Evolutionary conservation across 176 grass and related monocot species (phyloP).

Genomic region (Oryza meridionalis): DNA sequence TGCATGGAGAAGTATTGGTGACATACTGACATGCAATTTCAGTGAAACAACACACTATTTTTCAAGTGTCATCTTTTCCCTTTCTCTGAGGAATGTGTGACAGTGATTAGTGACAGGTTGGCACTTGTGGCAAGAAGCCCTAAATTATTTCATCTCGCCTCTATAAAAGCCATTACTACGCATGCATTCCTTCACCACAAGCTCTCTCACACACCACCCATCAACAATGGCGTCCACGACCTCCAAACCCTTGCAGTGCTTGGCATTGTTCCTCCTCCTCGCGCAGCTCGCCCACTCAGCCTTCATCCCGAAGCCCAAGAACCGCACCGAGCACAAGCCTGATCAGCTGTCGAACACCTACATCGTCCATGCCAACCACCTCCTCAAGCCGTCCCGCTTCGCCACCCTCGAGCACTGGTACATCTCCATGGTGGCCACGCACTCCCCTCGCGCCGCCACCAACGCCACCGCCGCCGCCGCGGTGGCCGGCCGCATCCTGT

Average conservation of each 20-base stretch:
- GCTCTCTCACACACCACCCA: background rate
- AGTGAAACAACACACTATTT: too few relatives aligned
- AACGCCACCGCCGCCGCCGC: background rate
- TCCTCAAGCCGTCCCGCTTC: constrained; percentile 39
- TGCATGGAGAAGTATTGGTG: background rate
- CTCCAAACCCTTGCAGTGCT: background rate
- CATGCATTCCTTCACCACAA: constrained; percentile 9
- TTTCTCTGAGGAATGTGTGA: background rate
- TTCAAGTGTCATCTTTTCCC: background rate
- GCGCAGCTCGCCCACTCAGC: background rate
- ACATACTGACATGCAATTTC: background rate
- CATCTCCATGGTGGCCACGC: constrained; percentile 42
- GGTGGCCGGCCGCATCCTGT: constrained; percentile 24
- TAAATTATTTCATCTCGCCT: background rate
- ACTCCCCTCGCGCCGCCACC: background rate
- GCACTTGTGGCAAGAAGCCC: background rate
- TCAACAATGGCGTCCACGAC: constrained; percentile 31
- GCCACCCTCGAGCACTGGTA: constrained; percentile 40
- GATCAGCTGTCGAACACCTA: constrained; percentile 26
- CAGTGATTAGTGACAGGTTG: background rate
- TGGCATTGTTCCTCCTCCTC: background rate
- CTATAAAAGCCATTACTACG: constrained; percentile 9
- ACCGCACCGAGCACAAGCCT: background rate
- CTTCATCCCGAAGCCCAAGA: constrained; percentile 3
- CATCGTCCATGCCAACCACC: constrained; percentile 47